Evolutionary conservation across 176 grass and related monocot genomes (phyloP).

Genomic region (Poa pratensis): DNA sequence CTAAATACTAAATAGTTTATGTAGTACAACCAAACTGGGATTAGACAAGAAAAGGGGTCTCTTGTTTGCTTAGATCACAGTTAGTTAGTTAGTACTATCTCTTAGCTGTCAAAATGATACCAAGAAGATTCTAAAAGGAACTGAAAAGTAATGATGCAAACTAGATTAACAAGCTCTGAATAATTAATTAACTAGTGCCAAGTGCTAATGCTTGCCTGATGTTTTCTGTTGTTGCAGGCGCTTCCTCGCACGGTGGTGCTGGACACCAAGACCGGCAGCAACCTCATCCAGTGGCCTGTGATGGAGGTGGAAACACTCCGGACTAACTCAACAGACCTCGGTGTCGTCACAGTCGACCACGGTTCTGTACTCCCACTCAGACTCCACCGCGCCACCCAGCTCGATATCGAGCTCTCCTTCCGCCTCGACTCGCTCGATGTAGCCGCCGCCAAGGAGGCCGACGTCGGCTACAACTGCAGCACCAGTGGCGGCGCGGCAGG

Average conservation of each 20-base stretch:
- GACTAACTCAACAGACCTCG: constrained; percentile 52
- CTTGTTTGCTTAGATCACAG: not conserved
- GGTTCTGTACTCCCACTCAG: constrained; percentile 62
- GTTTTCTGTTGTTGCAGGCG: constrained; percentile 45
- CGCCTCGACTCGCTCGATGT: constrained; percentile 45
- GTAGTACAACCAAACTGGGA: constrained; percentile 11
- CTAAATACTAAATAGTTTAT: not conserved
- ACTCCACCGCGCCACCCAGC: constrained; percentile 64
- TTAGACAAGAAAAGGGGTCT: not conserved
- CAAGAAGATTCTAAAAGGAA: not conserved
- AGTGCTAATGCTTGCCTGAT: not conserved
- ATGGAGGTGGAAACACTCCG: constrained; percentile 73
- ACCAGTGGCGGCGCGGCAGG: constrained; percentile 62
- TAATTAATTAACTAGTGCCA: no score
- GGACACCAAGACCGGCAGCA: constrained; percentile 73
- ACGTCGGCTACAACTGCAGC: constrained; percentile 80
- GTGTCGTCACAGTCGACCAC: constrained; percentile 59
- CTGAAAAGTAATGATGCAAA: not conserved
- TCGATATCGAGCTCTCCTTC: constrained; percentile 85
- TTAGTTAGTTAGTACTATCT: not conserved
- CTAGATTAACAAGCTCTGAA: not conserved
- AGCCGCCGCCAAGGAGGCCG: constrained; percentile 41
- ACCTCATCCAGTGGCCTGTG: constrained; percentile 94
- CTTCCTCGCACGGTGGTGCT: constrained; percentile 80
- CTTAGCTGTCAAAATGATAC: not conserved